These are phyloP conservation scores for Gastroboletus turbinatus DNA, from an alignment of 1,284 basidiomycete species.

Conservation along the genomic window DNA sequence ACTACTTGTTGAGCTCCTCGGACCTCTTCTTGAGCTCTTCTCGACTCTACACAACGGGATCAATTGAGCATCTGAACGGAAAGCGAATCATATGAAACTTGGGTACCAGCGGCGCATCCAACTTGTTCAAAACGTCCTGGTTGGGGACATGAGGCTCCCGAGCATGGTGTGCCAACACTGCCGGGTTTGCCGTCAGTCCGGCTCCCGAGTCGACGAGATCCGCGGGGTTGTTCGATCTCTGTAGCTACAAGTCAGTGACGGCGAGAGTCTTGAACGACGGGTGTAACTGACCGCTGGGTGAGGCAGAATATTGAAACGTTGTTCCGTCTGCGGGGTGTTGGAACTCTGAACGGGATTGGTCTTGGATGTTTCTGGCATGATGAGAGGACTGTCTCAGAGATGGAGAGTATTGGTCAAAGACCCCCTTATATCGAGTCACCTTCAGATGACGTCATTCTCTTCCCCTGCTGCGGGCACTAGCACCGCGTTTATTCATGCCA, in stretches of 20 bases:
- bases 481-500: background rate
- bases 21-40: constrained; percentile 29
- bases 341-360: background rate
- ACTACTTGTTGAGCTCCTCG: constrained; percentile 31
- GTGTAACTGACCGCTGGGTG: constrained; percentile 47
- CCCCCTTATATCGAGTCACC: constrained; percentile 2
- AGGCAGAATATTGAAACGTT: constrained; percentile 43
- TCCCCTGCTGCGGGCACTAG: background rate
- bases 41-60: constrained; percentile 20
- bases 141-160: constrained; percentile 44
- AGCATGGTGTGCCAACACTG: constrained; percentile 40
- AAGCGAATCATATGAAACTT: background rate
- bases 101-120: constrained; percentile 34
- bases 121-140: constrained; percentile 27
- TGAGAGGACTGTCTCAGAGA: background rate
- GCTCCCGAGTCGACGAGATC: constrained; percentile 41
- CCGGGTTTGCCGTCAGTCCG: constrained; percentile 34
- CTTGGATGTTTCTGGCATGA: constrained; percentile 18
- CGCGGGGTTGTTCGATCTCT: constrained; percentile 50
- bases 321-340: constrained; percentile 28
- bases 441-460: constrained; percentile 20
- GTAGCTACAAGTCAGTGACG: background rate
- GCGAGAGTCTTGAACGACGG: background rate
- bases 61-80: too few species aligned
- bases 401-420: background rate